phyloP scores from a whole-genome alignment of 495 filamentous ascomycete genomes.

The Aspergillus haitiensis region DNA sequence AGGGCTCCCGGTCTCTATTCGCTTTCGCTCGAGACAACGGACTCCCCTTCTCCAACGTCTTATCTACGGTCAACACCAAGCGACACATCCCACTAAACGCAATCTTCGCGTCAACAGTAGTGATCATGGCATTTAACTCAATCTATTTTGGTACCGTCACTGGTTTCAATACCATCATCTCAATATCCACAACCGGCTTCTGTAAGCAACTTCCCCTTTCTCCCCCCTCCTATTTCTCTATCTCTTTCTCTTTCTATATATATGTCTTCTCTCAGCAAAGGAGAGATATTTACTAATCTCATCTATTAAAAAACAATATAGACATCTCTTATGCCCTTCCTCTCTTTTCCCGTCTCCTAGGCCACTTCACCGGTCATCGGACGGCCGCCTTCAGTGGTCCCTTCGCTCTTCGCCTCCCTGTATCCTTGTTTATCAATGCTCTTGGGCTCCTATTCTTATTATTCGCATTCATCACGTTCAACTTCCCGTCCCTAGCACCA shows the following conservation, averaged over 20 bases:
- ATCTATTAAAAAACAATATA: neutral
- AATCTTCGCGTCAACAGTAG: conserved; percentile 39
- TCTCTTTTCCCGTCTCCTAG: conserved; percentile 16
- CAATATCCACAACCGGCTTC: conserved; percentile 55
- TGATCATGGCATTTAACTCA: conserved; percentile 53
- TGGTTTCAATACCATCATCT: conserved; percentile 56
- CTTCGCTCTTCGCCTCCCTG: conserved; percentile 33
- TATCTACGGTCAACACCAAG: conserved; percentile 43
- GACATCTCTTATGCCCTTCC: conserved; percentile 21
- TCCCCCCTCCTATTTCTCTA: neutral
- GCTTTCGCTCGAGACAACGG: conserved; percentile 53
- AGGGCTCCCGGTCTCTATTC: conserved; percentile 48
- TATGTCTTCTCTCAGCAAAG: no score
- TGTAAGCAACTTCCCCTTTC: conserved; percentile 34
- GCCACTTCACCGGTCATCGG: conserved; percentile 15
- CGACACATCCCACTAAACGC: conserved; percentile 47
- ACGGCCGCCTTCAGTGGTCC: conserved; percentile 35
- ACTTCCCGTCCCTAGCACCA: conserved; percentile 51
- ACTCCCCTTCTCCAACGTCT: conserved; percentile 45
- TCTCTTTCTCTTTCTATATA: no score
- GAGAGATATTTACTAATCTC: no score
- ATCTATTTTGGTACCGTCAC: conserved; percentile 57
- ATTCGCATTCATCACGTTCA: conserved; percentile 54
- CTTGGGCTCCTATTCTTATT: conserved; percentile 49
- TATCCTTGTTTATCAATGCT: conserved; percentile 44